Evolutionary conservation across 805 yeast genomes (phyloP), one percentile per base, ranked within the genome.

Genomic region (Candida nonsorbophila): DNA sequence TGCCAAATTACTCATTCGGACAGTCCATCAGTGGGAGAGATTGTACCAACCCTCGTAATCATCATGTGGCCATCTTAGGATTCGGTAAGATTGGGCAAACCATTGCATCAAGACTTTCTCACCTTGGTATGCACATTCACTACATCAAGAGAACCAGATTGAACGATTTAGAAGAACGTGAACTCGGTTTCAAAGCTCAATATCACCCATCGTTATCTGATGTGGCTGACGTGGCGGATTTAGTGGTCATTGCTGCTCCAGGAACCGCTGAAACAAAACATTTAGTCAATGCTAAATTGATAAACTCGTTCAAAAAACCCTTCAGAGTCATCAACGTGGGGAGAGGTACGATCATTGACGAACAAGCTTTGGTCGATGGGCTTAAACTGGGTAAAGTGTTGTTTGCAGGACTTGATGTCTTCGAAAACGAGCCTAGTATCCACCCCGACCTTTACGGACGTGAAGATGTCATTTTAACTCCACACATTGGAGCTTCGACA

Each of bases 401-500:
- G 6, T 72, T 78, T 46, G 84, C 79, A 6, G 92, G 90, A 0
- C 49, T 81, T 18, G 94, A 84, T 44, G 94, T 84, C 4, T 81
- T 60, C 49, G 76, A 72, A 34, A 51, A 72, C 14, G 94, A 84
- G 51, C 84, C 84, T 5, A 28, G 42, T 0, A 68, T 79, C 12
- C 67, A 72, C 36, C 57, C 62, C 9, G 72, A 64, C 19, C 62
- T 79, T 22, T 39, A 69, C 20, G 55, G 59, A 5, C 65, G 88
- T 45, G 63, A 72, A 40, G 86, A 82, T 47, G 83, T 82, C 10
- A 54, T 77, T 0, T 53, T 79, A 24, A 66, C 81, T 8, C 92
- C 92, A 2, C 92, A 84, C 50, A 48, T 81, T 26, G 92, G 85
- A 0, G 77, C 85, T 14, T 69, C 80, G 4, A 79, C 86, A 0